A percentile compares a stretch with the other conserved stretches of the same genome.
Conservation (phyloP, 495 filamentous ascomycete species). For the Podospora pseudocomata region DNA sequence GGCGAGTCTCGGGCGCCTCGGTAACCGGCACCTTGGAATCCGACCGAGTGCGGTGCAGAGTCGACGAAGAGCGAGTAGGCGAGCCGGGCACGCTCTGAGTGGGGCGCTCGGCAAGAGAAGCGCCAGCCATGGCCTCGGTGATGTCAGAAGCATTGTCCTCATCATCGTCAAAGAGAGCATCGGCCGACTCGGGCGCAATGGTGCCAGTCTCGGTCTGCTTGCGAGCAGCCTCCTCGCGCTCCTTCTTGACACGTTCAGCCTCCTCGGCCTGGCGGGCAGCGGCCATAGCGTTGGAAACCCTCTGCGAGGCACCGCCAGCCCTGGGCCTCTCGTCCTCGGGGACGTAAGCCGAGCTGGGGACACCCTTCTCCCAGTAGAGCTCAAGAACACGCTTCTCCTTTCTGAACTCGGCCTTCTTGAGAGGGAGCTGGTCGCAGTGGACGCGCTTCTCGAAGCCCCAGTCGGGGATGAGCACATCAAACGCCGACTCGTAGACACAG, state of each 20-base stretch:
- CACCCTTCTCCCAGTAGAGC: conserved; percentile 99
- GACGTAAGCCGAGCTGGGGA: conserved; percentile 91
- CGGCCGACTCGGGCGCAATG: conserved; percentile 82
- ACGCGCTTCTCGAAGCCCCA: conserved; percentile 99
- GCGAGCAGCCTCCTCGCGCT: conserved; percentile 80
- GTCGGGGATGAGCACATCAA: conserved; percentile 96
- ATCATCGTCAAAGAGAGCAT: conserved; percentile 91
- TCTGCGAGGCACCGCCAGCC: conserved; percentile 56
- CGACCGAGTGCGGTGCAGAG: conserved; percentile 82
- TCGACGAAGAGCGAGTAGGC: conserved; percentile 72
- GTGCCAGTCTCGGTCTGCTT: conserved; percentile 91
- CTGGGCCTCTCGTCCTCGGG: conserved; percentile 95
- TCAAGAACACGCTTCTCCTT: conserved; percentile 92
- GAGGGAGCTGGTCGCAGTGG: conserved; percentile 93
- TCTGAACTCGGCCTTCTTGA: conserved; percentile 98
- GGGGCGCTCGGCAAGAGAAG: conserved; percentile 78
- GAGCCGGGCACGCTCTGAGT: conserved; percentile 96
- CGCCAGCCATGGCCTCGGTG: conserved; percentile 78
- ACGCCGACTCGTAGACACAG: conserved; percentile 97
- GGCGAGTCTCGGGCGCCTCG: conserved; percentile 66
- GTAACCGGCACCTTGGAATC: conserved; percentile 83
- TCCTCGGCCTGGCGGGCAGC: conserved; percentile 76
- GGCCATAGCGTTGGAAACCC: conserved; percentile 68
- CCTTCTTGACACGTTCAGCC: conserved; percentile 70
- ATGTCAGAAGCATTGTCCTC: conserved; percentile 85